Base-by-base conservation (phyloP, 2,329 filamentous ascomycete genomes). In the Thelonectria rubi region DNA sequence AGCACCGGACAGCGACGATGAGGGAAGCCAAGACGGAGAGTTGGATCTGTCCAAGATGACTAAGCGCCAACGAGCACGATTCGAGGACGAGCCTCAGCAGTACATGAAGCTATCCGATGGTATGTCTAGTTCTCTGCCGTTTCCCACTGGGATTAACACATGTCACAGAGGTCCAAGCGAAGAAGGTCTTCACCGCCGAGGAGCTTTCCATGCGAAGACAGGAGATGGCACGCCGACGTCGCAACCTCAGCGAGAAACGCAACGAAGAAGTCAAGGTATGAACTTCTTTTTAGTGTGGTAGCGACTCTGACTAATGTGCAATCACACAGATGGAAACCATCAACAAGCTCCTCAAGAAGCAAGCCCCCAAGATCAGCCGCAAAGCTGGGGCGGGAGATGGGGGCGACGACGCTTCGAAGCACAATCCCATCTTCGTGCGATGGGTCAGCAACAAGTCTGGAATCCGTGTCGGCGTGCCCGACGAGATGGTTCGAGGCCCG, bases 311-410 rank as follows among this genome's bases (percentile, higher is more conserved):
- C 57, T 64, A 47, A 69, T 53, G 42, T n/a, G 17, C 5, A 7
- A 20, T 26, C 52, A 18, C 68, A 18, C 68, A 94, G 91, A 92
- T 93, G 86, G 92, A 94, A 81, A 95, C 92, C 0, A 94, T 95
- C 84, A 94, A 95, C 81, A 93, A 94, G 72, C 87, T 95, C 2
- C 86, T 95, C 54, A 93, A 93, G 77, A 93, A 94, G 74, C 92
- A 94, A 75, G 91, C 91, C 1, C 89, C 91, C 21, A 94, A 94
- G 76, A 87, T 86, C 58, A 89, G 85, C 66, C 80, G 82, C 65
- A 86, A 84, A 67, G 82, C 76, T 32, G 82, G 73, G 46, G 74
- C 69, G 59, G 79, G 67, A 62, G 79, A 64, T 54, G 73, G 69
- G 56, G 80, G 14, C 14, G 32, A 50, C 12, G 45, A 49, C 2